These are phyloP conservation scores for Diplodia scrobiculata DNA, from an alignment of 2,329 filamentous ascomycete species.

Conservation along the genomic window DNA sequence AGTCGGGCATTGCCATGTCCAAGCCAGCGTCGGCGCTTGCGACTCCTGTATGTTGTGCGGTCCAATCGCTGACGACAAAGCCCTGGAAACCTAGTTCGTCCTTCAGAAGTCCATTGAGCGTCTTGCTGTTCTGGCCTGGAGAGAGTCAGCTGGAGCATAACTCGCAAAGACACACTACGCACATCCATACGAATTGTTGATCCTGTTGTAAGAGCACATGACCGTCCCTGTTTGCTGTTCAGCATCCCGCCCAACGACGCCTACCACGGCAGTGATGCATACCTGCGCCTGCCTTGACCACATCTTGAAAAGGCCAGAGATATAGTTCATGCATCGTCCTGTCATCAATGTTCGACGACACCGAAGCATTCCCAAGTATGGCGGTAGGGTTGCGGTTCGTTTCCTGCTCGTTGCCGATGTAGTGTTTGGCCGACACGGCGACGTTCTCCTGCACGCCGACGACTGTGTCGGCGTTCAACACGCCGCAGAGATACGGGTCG, in stretches of 20 bases:
- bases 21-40: slow-evolving; percentile 52
- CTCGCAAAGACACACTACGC: slow-evolving; percentile 34
- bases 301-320: slow-evolving; percentile 66
- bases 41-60: slow-evolving; percentile 57
- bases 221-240: slow-evolving; percentile 48
- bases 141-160: neutral
- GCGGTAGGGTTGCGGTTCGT: slow-evolving; percentile 46
- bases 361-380: slow-evolving; percentile 38
- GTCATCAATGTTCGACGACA: slow-evolving; percentile 66
- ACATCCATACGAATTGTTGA: slow-evolving; percentile 57
- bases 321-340: slow-evolving; percentile 67
- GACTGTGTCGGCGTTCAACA: slow-evolving; percentile 47
- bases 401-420: slow-evolving; percentile 65
- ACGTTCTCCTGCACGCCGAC: slow-evolving; percentile 44
- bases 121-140: slow-evolving; percentile 63
- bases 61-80: slow-evolving; percentile 72
- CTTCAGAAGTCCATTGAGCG: slow-evolving; percentile 75
- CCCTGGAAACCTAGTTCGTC: slow-evolving; percentile 79
- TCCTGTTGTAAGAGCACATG: slow-evolving; percentile 57
- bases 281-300: slow-evolving; percentile 56
- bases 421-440: slow-evolving; percentile 56
- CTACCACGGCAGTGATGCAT: neutral
- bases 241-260: neutral
- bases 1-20: slow-evolving; percentile 61
- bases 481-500: slow-evolving; percentile 51